A percentile compares a stretch with the other conserved stretches of the same genome.
phyloP scores from a whole-genome alignment of 768 basidiomycete species.

The Lactarius akahatsu region DNA sequence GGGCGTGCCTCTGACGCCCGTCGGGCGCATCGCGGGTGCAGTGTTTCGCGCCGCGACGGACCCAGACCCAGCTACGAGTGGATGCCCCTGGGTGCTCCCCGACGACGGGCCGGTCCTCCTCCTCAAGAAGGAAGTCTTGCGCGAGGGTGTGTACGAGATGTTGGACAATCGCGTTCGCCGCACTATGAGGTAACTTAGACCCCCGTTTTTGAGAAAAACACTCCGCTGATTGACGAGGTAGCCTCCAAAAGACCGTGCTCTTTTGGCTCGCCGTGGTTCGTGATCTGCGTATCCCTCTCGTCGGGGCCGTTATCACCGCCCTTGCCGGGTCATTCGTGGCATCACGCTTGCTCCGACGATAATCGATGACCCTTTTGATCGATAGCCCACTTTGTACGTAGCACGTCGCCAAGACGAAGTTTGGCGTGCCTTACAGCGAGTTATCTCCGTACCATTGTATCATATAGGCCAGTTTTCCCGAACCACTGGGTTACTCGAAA shows the following conservation, averaged over 20 bases:
- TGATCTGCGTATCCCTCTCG: not conserved
- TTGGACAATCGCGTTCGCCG: conserved; percentile 37
- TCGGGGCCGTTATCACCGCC: not conserved
- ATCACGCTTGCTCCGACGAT: not conserved
- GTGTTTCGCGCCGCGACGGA: conserved; percentile 54
- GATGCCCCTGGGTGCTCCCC: conserved; percentile 47
- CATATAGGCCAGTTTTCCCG: not conserved
- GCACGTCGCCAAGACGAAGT: too few species aligned
- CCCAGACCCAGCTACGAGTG: conserved; percentile 45
- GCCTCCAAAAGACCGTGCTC: not conserved
- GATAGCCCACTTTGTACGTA: not conserved
- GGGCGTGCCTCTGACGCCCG: conserved; percentile 50
- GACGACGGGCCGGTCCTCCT: conserved; percentile 53
- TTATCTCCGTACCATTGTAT: too few species aligned
- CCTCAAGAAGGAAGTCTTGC: conserved; percentile 48
- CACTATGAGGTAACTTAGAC: not conserved
- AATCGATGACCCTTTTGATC: not conserved
- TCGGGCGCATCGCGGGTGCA: conserved; percentile 49
- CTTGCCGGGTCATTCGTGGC: not conserved
- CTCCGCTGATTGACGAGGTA: conserved; percentile 2
- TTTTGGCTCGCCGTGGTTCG: conserved; percentile 5
- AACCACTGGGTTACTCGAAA: not conserved
- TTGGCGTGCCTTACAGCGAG: too few species aligned
- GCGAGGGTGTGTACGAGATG: conserved; percentile 52
- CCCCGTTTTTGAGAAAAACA: not conserved